These are phyloP conservation scores for Termitomyces sp. DNA, from an alignment of 768 basidiomycete species.

Conservation along the genomic window DNA sequence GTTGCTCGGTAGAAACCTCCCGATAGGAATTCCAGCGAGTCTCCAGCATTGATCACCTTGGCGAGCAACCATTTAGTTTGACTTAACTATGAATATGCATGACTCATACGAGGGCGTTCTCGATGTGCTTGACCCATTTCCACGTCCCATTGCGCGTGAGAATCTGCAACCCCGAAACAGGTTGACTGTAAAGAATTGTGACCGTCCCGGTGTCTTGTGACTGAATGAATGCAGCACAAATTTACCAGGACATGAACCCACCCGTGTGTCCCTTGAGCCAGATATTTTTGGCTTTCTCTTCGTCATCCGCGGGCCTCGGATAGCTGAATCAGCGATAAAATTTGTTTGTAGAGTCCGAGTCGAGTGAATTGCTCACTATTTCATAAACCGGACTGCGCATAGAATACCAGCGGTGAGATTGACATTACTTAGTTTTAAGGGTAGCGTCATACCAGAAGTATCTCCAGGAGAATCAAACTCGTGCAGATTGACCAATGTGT, in stretches of 20 bases:
- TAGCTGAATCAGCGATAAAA: conserved; percentile 25
- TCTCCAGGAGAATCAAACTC: conserved; percentile 33
- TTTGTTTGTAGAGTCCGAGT: background rate
- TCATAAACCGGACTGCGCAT: conserved; percentile 40
- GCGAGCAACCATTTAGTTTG: background rate
- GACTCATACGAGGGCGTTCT: conserved; percentile 39
- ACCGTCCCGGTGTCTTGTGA: conserved; percentile 39
- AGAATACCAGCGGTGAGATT: background rate
- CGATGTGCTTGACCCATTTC: conserved; percentile 46
- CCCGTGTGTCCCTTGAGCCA: conserved; percentile 53
- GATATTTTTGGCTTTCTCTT: conserved; percentile 39
- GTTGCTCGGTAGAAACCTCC: conserved; percentile 45
- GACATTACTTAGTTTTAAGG: background rate
- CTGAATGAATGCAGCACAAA: background rate
- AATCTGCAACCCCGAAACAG: conserved; percentile 45
- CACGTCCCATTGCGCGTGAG: conserved; percentile 37
- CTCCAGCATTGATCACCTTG: conserved; percentile 36
- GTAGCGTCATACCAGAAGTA: conserved; percentile 27
- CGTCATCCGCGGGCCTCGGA: conserved; percentile 40
- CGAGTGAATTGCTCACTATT: conserved; percentile 33
- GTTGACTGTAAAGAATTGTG: conserved; percentile 48
- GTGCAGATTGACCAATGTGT: conserved; percentile 39
- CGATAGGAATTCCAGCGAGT: conserved; percentile 43
- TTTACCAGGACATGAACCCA: conserved; percentile 7
- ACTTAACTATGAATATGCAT: background rate